A percentile compares a stretch with the other conserved stretches of the same genome.
Conservation (phyloP, 768 basidiomycete genomes). For the Xanthoconium stramineum region DNA sequence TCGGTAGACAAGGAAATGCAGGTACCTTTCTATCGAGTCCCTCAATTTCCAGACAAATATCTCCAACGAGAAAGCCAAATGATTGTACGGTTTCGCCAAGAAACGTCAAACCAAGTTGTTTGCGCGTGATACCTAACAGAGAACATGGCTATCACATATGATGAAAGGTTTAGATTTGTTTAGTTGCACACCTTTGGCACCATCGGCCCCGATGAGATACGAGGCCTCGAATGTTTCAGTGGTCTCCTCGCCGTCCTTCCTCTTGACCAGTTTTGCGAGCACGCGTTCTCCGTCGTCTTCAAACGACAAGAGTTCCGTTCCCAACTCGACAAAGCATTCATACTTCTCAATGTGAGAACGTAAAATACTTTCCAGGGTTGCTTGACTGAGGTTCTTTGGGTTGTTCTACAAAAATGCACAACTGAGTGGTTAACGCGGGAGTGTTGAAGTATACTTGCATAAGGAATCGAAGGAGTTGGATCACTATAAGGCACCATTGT, state of each 20-base stretch:
- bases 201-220: slow-evolving; percentile 43
- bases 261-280: slow-evolving; percentile 33
- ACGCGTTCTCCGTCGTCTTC: slow-evolving; percentile 37
- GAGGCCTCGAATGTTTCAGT: slow-evolving; percentile 28
- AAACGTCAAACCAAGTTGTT: slow-evolving; percentile 40
- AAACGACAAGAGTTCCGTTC: slow-evolving; percentile 44
- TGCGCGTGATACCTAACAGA: slow-evolving; percentile 34
- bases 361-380: slow-evolving; percentile 27
- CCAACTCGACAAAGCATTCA: slow-evolving; percentile 37
- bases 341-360: slow-evolving; percentile 19
- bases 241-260: slow-evolving; percentile 18
- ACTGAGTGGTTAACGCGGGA: too few species aligned
- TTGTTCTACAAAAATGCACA: slow-evolving; percentile 15
- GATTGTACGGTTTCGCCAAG: slow-evolving; percentile 36
- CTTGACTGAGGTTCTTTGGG: slow-evolving; percentile 22
- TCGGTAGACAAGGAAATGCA: too few species aligned
- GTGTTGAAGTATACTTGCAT: slow-evolving; percentile 14
- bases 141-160: background rate
- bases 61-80: slow-evolving; percentile 30
- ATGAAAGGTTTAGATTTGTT: background rate
- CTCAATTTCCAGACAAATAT: slow-evolving; percentile 33
- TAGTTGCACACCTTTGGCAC: slow-evolving; percentile 30
- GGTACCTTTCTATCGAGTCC: slow-evolving; percentile 29
- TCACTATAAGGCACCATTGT: slow-evolving; percentile 4
- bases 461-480: slow-evolving; percentile 27